These are phyloP conservation scores for Noccaea bulbosa DNA, from an alignment of 345 rosid species.

Conservation along the genomic window DNA sequence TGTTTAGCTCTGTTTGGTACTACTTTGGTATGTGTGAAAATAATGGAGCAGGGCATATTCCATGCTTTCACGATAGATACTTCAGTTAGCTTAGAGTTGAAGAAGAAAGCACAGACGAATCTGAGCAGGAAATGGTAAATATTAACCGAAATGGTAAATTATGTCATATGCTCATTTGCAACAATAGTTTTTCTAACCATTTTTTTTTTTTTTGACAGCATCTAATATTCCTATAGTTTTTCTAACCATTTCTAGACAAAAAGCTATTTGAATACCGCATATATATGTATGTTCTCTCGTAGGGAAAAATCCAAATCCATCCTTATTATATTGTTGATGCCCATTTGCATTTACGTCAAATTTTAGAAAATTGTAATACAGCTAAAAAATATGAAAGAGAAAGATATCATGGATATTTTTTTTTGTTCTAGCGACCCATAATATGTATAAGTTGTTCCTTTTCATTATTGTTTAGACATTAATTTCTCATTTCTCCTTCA, in stretches of 20 bases:
- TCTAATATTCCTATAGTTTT: no score
- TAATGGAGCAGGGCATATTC: constrained; percentile 45
- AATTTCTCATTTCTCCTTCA: no score
- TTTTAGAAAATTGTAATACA: not conserved
- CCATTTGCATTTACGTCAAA: constrained; percentile 17
- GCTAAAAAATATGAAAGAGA: not conserved
- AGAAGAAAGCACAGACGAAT: constrained; percentile 24
- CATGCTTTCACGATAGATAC: constrained; percentile 38
- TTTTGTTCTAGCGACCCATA: not conserved
- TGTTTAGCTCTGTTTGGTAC: constrained; percentile 41
- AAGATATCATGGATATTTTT: constrained; percentile 6
- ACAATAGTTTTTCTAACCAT: not conserved
- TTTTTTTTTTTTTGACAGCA: no score
- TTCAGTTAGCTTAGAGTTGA: constrained; percentile 4
- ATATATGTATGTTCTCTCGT: constrained; percentile 1
- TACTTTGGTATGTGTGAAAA: constrained; percentile 33
- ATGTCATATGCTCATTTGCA: constrained; percentile 35
- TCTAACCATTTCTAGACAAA: not conserved
- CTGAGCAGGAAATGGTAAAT: constrained; percentile 16
- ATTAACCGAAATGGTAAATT: constrained; percentile 23
- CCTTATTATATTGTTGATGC: not conserved
- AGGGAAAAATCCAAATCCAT: constrained; percentile 14
- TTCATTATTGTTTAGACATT: no score
- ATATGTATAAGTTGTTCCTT: no score
- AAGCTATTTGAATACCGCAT: not conserved